Evolutionary conservation across 2,329 filamentous ascomycete species (phyloP).

Genomic region (Onygenales sp.): DNA sequence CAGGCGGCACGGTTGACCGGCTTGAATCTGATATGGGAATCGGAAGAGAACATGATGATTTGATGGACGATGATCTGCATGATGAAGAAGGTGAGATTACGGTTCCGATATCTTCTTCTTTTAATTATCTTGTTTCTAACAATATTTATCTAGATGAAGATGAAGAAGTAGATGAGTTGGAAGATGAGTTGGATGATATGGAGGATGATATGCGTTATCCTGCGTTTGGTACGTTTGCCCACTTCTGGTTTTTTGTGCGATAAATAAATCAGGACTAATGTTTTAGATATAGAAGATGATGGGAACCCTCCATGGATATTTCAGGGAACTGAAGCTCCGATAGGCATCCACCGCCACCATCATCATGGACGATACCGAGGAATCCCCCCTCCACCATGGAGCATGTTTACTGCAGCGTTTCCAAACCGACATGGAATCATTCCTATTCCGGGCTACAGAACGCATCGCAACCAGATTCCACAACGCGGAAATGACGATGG

Average conservation of each 20-base stretch:
- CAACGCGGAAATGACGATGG: constrained; percentile 64
- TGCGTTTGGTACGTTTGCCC: constrained; percentile 15
- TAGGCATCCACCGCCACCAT: not conserved
- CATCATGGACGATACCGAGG: constrained; percentile 47
- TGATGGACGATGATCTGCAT: constrained; percentile 44
- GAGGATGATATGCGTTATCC: constrained; percentile 36
- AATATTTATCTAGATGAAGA: constrained; percentile 46
- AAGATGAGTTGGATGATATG: constrained; percentile 33
- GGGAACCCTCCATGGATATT: not conserved
- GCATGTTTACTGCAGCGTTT: constrained; percentile 50
- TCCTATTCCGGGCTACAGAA: constrained; percentile 34
- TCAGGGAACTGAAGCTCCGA: not conserved
- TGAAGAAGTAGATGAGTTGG: constrained; percentile 31
- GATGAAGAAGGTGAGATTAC: constrained; percentile 44
- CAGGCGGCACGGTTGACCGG: constrained; percentile 33
- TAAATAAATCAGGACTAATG: not conserved
- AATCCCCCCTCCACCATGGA: constrained; percentile 51
- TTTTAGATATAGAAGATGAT: not conserved
- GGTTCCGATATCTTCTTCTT: not conserved
- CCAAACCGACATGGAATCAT: constrained; percentile 41
- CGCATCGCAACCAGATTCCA: constrained; percentile 35
- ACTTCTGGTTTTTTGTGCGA: not conserved
- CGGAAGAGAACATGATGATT: constrained; percentile 39
- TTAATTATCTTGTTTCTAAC: constrained; percentile 12
- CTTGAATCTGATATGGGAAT: constrained; percentile 36